Evolutionary conservation across 441 rosid genomes (phyloP).

Genomic region (Metrosideros polymorpha): DNA sequence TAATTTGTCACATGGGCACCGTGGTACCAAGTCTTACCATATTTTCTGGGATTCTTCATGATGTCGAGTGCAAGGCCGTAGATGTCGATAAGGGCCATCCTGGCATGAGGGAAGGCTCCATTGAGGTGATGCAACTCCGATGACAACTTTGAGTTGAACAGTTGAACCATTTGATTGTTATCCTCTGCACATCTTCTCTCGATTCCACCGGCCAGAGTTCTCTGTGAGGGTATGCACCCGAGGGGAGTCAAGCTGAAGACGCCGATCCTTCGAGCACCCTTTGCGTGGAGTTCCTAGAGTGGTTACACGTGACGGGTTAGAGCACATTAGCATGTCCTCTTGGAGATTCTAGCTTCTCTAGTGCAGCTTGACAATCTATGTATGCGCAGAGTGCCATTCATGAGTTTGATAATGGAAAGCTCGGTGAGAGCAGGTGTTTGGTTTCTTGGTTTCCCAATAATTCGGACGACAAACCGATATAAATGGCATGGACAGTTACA

Average conservation of each 20-base stretch:
- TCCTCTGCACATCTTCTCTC: neutral
- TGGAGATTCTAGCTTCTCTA: neutral
- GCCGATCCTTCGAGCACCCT: conserved; percentile 17
- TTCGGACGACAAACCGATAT: neutral
- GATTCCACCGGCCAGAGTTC: conserved; percentile 1
- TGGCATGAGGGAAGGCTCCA: conserved; percentile 1
- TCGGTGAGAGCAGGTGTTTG: too few relatives aligned
- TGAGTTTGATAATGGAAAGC: too few relatives aligned
- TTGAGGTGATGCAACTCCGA: neutral
- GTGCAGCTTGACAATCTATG: too few relatives aligned
- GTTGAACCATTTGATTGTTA: neutral
- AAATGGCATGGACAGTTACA: neutral
- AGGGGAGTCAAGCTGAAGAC: conserved; percentile 11
- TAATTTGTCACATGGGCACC: neutral
- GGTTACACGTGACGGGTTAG: neutral
- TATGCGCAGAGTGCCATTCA: too few relatives aligned
- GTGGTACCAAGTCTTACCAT: conserved; percentile 1
- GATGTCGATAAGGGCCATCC: conserved; percentile 7
- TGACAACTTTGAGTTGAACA: conserved; percentile 14
- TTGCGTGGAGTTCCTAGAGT: conserved; percentile 8
- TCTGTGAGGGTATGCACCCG: conserved; percentile 13
- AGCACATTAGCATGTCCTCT: neutral
- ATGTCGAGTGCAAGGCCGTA: conserved; percentile 11
- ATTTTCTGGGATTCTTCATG: conserved; percentile 3
- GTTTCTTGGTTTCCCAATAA: neutral